Evolutionary conservation across 495 filamentous ascomycete species (phyloP).

Genomic region (Aspergillus taichungensis): DNA sequence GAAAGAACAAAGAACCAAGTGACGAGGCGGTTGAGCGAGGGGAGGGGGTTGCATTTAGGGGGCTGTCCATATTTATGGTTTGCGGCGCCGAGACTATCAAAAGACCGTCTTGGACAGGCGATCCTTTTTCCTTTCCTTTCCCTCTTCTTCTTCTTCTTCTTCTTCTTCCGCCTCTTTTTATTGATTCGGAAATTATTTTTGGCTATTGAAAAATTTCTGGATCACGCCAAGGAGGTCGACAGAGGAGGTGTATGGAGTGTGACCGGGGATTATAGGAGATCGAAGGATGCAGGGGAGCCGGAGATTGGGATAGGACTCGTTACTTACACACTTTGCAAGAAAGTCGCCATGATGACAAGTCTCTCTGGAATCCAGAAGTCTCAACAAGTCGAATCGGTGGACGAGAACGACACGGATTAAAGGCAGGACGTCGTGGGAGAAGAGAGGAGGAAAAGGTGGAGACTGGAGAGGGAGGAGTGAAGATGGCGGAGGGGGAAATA

Average conservation of each 20-base stretch:
- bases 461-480: background rate
- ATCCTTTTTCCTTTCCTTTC: too few relatives aligned
- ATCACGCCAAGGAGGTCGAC: too few relatives aligned
- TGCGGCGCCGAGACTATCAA: too few relatives aligned
- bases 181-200: too few relatives aligned
- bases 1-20: slow-evolving; percentile 1
- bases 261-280: background rate
- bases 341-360: slow-evolving; percentile 53
- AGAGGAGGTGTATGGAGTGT: too few relatives aligned
- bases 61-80: too few relatives aligned
- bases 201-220: too few relatives aligned
- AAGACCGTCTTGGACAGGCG: too few relatives aligned
- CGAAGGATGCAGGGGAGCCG: slow-evolving; percentile 1
- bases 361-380: background rate
- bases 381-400: background rate
- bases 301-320: too few relatives aligned
- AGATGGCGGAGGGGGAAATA: slow-evolving; percentile 1
- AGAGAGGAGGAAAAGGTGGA: background rate
- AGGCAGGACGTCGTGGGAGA: background rate
- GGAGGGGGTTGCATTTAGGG: too few relatives aligned
- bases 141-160: too few relatives aligned
- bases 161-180: too few relatives aligned
- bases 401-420: background rate
- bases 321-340: slow-evolving; percentile 76
- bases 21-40: background rate